Evolutionary conservation across 129 eudicot species (phyloP).

Genomic region (Gnaphalium uliginosum): DNA sequence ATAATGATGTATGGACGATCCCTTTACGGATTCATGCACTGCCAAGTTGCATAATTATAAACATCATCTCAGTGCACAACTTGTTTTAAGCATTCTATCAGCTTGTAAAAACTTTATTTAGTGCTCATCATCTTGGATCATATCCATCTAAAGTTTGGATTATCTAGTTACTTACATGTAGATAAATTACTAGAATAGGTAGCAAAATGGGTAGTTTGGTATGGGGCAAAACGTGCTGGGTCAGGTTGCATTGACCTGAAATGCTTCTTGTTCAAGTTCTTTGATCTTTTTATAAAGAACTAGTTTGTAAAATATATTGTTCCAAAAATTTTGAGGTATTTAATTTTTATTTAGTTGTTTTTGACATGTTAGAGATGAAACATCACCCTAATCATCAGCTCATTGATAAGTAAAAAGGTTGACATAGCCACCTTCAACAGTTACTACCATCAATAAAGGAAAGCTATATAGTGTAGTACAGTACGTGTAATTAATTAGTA

Average conservation of each 20-base stretch:
- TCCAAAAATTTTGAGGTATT: neutral
- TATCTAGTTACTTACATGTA: too few species aligned
- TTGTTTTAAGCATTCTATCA: neutral
- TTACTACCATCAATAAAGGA: neutral
- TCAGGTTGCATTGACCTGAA: neutral
- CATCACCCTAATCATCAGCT: neutral
- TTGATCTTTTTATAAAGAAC: too few species aligned
- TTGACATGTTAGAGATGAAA: neutral
- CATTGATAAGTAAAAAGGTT: neutral
- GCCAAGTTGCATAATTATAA: neutral
- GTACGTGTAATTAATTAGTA: conserved; percentile 25
- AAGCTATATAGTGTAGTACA: neutral
- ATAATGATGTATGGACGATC: neutral
- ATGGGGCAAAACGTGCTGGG: neutral
- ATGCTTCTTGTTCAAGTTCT: neutral
- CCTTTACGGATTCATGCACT: neutral
- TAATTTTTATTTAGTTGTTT: neutral
- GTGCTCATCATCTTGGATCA: neutral
- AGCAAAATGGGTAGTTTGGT: neutral
- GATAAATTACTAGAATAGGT: neutral
- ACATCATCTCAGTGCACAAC: neutral
- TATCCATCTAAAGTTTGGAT: neutral
- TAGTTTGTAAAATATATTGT: neutral
- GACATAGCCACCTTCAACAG: neutral
- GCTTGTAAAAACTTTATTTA: neutral